Base-by-base conservation (phyloP, 1,284 basidiomycete genomes). In the Tremellales sp. region DNA sequence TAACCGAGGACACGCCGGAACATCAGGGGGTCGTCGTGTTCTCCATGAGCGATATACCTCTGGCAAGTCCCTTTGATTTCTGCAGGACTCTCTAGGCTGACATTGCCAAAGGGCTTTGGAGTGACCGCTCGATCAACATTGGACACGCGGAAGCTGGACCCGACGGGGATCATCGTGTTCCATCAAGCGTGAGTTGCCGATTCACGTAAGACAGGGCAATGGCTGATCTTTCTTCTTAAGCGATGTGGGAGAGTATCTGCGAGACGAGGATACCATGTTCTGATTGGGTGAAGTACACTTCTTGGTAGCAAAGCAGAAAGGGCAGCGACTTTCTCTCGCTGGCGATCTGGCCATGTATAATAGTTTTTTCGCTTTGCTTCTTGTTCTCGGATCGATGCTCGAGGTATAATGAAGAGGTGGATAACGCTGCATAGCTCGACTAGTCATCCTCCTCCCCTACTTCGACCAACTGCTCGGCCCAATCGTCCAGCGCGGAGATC, bases 1-100 rank as follows among this genome's bases (percentile, higher is more conserved):
- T 98, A 68, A 97, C 95, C 43, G 95, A 99, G 70, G 95, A 99
- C 67, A 97, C 93, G 4, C 93, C 94, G 12, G 95, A 99, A 67
- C 95, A 99, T 70, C 94, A 97, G 65, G 95, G 95, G 49, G 95
- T 98, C 2, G 90, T 98, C 9, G 84, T 98, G 27, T 94, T 84
- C 75, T 92, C 84, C 68, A 98, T 98, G 94, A 85, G 78, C 54
- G 93, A 97, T 70, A 79, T 88, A 14, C 93, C 92, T 56, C 74
- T 97, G 54, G 91, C 90, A 66, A 57, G 80, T 72, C 14, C 26
- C 19, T 18, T 39, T 7, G 18, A 14, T 21, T 16, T 36, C 7
- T 14, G 8, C n/a, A 36, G 16, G 8, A 36, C 45, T 48, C 33
- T 21, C 21, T 41, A 19, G 21, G 39, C 39, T 46, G 25, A 51